These are phyloP conservation scores for Sophora flavescens DNA, from an alignment of 306 rosid species.

Conservation along the genomic window DNA sequence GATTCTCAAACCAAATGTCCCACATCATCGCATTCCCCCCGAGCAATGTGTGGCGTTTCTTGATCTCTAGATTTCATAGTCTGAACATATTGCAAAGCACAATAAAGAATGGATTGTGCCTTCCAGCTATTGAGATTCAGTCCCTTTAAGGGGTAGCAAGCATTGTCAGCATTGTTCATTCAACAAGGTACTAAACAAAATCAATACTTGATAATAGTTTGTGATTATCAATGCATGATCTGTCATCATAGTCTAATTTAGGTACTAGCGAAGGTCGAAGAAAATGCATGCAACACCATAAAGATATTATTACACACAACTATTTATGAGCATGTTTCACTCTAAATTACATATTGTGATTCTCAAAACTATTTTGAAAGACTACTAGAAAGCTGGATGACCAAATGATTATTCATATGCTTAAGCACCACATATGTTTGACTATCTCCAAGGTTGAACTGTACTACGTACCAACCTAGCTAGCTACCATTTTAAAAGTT, in stretches of 20 bases:
- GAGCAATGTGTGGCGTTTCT: too few species aligned
- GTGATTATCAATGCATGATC: slow-evolving; percentile 15
- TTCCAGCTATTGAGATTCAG: too few species aligned
- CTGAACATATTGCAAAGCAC: too few species aligned
- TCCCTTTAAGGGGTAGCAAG: too few species aligned
- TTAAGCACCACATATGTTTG: neutral
- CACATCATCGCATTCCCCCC: too few species aligned
- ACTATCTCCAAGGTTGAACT: neutral
- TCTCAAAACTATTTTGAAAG: slow-evolving; percentile 14
- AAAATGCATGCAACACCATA: slow-evolving; percentile 27
- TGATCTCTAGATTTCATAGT: too few species aligned
- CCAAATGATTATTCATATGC: neutral
- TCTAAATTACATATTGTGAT: slow-evolving; percentile 26
- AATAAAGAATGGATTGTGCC: too few species aligned
- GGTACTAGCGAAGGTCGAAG: neutral
- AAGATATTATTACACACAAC: too few species aligned
- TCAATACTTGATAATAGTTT: slow-evolving; percentile 10
- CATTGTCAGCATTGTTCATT: too few species aligned
- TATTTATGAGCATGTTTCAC: slow-evolving; percentile 12
- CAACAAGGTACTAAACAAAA: slow-evolving; percentile 2
- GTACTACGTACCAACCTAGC: too few species aligned
- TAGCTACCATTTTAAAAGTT: too few species aligned
- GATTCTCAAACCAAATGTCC: too few species aligned
- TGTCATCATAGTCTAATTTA: slow-evolving; percentile 13
- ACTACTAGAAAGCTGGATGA: slow-evolving; percentile 9